Evolutionary conservation across 108 stramenopile genomes (phyloP).

Genomic region (Asterionellopsis glacialis): DNA sequence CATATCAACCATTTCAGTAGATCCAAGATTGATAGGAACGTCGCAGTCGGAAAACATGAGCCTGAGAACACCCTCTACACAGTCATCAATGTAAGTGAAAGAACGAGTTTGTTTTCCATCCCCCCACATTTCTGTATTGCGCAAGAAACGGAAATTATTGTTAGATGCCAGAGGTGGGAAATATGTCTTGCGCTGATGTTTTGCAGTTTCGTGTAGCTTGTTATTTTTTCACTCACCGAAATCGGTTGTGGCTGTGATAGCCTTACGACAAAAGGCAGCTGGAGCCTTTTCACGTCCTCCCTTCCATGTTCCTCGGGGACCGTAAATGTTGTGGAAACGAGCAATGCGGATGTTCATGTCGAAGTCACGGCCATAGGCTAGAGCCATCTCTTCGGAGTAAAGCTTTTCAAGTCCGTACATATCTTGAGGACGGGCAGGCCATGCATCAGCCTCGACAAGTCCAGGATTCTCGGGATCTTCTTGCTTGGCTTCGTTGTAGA

Average conservation of each 20-base stretch:
- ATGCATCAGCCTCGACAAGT: slow-evolving; percentile 92
- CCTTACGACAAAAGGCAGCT: slow-evolving; percentile 99
- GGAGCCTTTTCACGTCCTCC: slow-evolving; percentile 99
- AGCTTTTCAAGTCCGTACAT: slow-evolving; percentile 99
- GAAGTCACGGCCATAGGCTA: slow-evolving; percentile 97
- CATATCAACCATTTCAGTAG: slow-evolving; percentile 97
- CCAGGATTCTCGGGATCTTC: slow-evolving; percentile 96
- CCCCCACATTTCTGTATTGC: slow-evolving; percentile 85
- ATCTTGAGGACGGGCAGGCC: slow-evolving; percentile 99
- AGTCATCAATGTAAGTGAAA: slow-evolving; percentile 99
- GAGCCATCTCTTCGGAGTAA: slow-evolving; percentile 98
- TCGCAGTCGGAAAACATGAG: slow-evolving; percentile 93
- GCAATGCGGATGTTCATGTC: slow-evolving; percentile 89
- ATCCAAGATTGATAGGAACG: slow-evolving; percentile 93
- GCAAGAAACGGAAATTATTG: too few relatives aligned
- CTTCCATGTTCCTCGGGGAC: slow-evolving; percentile 97
- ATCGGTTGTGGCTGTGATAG: slow-evolving; percentile 81
- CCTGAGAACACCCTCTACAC: slow-evolving; percentile 94
- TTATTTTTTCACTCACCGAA: slow-evolving; percentile 30
- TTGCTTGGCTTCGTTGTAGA: slow-evolving; percentile 99
- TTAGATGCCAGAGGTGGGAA: too few relatives aligned
- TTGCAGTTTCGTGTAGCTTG: too few relatives aligned
- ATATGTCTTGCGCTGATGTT: too few relatives aligned
- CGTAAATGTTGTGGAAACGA: slow-evolving; percentile 98
- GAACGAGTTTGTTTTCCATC: slow-evolving; percentile 98